Conservation (phyloP, 805 yeast species). For the Komagataella kurtzmanii region DNA sequence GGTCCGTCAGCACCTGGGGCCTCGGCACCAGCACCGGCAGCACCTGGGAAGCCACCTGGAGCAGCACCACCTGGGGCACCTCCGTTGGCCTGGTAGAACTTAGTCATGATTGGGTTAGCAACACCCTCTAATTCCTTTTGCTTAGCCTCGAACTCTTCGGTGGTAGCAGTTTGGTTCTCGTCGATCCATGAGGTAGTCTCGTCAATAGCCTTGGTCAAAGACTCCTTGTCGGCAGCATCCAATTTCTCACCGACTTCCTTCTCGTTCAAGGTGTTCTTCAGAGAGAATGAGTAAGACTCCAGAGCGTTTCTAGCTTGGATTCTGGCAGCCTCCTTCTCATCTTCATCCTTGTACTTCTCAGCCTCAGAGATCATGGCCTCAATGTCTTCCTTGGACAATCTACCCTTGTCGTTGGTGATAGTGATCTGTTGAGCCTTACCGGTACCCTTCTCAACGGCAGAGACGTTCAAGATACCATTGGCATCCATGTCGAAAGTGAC, state of each 20-base stretch:
- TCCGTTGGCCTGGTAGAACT: conserved; percentile 83
- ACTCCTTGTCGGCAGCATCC: conserved; percentile 30
- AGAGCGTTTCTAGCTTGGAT: conserved; percentile 42
- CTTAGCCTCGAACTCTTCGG: conserved; percentile 84
- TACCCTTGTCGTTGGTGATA: conserved; percentile 32
- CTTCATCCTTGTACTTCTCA: conserved; percentile 49
- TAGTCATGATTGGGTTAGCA: conserved; percentile 94
- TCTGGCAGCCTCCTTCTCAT: conserved; percentile 45
- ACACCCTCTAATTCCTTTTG: conserved; percentile 92
- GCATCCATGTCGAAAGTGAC: conserved; percentile 99
- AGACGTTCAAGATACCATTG: conserved; percentile 98
- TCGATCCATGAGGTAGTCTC: conserved; percentile 89
- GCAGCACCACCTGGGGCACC: conserved; percentile 70
- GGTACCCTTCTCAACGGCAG: conserved; percentile 64
- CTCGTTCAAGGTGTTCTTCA: conserved; percentile 28
- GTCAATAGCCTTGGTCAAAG: conserved; percentile 66
- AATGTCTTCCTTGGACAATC: conserved; percentile 49
- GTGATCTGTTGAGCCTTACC: conserved; percentile 38
- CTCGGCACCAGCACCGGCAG: conserved; percentile 26
- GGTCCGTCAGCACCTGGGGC: conserved; percentile 44
- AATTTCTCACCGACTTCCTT: conserved; percentile 23
- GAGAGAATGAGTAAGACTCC: conserved; percentile 44
- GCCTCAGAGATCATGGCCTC: conserved; percentile 56
- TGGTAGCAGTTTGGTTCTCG: conserved; percentile 80
- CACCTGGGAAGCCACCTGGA: conserved; percentile 22